Percentiles rank a stretch among this genome's conserved stretches.
These are phyloP conservation scores for Bruguiera sexangula DNA, from an alignment of 345 rosid genomes.

Conservation along the genomic window DNA sequence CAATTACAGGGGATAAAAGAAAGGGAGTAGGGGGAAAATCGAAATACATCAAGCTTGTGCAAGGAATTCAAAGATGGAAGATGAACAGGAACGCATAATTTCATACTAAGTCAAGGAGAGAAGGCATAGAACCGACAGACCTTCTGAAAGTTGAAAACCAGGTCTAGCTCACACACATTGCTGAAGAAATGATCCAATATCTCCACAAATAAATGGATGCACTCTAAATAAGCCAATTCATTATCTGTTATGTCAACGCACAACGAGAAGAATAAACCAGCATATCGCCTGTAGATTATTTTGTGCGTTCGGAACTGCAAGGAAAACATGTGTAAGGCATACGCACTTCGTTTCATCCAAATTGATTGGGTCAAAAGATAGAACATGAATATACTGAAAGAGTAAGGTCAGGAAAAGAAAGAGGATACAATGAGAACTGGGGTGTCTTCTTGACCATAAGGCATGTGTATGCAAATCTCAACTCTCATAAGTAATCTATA, in stretches of 20 bases:
- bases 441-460: too few species aligned
- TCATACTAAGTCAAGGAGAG: not conserved
- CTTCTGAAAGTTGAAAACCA: slow-evolving; percentile 97
- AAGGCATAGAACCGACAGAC: slow-evolving; percentile 27
- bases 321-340: not conserved
- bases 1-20: not conserved
- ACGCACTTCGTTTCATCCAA: not conserved
- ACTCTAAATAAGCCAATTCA: slow-evolving; percentile 88
- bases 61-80: not conserved
- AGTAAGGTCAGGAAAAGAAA: not conserved
- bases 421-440: not conserved
- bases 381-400: not conserved
- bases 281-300: slow-evolving; percentile 94
- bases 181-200: slow-evolving; percentile 98
- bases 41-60: not conserved
- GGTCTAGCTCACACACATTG: slow-evolving; percentile 95
- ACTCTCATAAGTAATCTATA: not conserved
- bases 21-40: not conserved
- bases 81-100: not conserved
- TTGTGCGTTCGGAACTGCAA: slow-evolving; percentile 90
- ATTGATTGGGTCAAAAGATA: not conserved
- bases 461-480: not conserved
- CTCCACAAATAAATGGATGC: slow-evolving; percentile 95
- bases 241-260: slow-evolving; percentile 98
- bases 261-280: slow-evolving; percentile 85